Percentiles rank a stretch among this genome's conserved stretches.
phyloP scores from a whole-genome alignment of 2,329 filamentous ascomycete genomes.

The Rhexocercosporidium sp. region DNA sequence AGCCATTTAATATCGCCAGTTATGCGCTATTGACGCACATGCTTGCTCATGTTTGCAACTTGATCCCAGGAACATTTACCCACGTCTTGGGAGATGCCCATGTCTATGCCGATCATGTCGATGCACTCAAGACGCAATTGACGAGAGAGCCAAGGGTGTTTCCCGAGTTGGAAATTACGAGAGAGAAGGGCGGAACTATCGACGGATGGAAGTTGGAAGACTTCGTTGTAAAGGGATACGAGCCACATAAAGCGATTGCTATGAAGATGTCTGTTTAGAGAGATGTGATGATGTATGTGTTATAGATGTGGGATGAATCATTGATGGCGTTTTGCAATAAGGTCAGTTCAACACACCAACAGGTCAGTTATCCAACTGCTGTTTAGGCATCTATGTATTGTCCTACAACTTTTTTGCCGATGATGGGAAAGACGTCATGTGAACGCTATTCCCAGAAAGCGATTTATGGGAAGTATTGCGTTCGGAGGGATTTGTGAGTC shows the following conservation, averaged over 20 bases:
- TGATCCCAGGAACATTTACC: slow-evolving; percentile 85
- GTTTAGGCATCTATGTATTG: not conserved
- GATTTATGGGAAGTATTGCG: too few species aligned
- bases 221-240: slow-evolving; percentile 85
- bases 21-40: slow-evolving; percentile 96
- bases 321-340: slow-evolving; percentile 1
- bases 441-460: too few species aligned
- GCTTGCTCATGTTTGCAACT: slow-evolving; percentile 83
- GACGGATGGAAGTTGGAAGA: slow-evolving; percentile 92
- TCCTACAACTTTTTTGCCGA: too few species aligned
- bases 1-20: slow-evolving; percentile 96
- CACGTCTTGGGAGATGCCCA: slow-evolving; percentile 99
- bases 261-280: slow-evolving; percentile 97
- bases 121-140: slow-evolving; percentile 82
- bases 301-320: not conserved
- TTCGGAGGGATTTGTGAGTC: too few species aligned
- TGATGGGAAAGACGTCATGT: too few species aligned
- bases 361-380: not conserved
- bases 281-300: not conserved
- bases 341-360: not conserved
- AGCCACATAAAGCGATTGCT: slow-evolving; percentile 87
- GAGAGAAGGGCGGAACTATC: slow-evolving; percentile 73
- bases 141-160: slow-evolving; percentile 81
- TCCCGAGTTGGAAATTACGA: slow-evolving; percentile 75
- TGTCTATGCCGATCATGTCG: slow-evolving; percentile 90